Evolutionary conservation across 1,284 basidiomycete species (phyloP), one percentile per base, ranked within the genome.

Genomic region (Schizophyllum commune): DNA sequence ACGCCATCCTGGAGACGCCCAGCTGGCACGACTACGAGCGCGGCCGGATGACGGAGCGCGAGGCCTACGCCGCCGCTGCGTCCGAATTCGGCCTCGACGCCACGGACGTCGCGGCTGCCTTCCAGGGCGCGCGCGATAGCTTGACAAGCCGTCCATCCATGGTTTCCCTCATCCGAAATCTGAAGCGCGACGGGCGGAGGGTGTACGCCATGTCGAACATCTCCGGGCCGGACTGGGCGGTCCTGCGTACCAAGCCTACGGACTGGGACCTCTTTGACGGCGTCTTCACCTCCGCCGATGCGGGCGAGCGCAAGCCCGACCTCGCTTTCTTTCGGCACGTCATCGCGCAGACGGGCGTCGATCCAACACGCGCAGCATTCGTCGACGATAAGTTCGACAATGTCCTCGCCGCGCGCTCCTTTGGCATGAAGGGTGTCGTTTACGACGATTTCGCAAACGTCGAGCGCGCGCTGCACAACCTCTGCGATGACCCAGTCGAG

Each of bases 341-440:
- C 19, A 66, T 85, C 22, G 67, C 70, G 20, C 68, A 75, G 51
- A 77, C 76, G 9, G 73, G 73, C 17, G 65, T 75, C 20, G 77
- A 83, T 60, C 79, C 83, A 3, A 63, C 66, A 1, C 69, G 69
- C 4, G 75, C 77, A 75, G 60, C 83, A 19, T 85, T 84, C 65
- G 77, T 86, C 19, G 84, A 85, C 62, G 83, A 85, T 73, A 81
- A 82, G 63, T 71, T 76, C n/a, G 83, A 85, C 65, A 85, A 85
- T 62, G 79, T 85, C 6, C 68, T 83, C 11, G 76, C 80, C 2
- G 83, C 83, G 5, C 77, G 79, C 5, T 83, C 83, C 0, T 72
- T 84, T 17, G 84, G 84, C 7, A 73, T 85, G 56, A 74, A 78
- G 53, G 82, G 82, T 2, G 77, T 85, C 62, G 73, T 83, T 19